Conservation (phyloP, 2,329 filamentous ascomycete genomes). For the Escovopsis sp. region DNA sequence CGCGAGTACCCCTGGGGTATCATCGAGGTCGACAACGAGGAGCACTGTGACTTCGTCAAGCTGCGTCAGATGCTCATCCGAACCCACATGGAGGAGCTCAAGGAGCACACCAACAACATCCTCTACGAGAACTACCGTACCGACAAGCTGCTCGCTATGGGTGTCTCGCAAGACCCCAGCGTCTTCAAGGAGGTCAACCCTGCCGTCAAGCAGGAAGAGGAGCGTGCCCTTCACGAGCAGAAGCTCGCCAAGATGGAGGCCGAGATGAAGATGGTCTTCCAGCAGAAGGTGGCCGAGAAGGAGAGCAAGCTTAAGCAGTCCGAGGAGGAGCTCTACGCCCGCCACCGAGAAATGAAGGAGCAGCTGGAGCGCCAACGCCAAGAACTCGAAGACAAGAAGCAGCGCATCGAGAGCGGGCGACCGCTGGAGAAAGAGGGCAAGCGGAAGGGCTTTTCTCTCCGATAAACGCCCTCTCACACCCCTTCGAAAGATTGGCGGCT, state of each 20-base stretch:
- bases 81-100: constrained; percentile 99
- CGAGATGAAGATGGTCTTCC: constrained; percentile 99
- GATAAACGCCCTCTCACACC: constrained; percentile 40
- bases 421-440: constrained; percentile 96
- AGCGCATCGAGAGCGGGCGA: constrained; percentile 83
- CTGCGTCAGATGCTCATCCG: constrained; percentile 99
- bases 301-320: constrained; percentile 99
- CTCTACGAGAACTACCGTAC: constrained; percentile 99
- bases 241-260: constrained; percentile 99
- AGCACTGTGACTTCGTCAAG: constrained; percentile 99
- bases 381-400: constrained; percentile 98
- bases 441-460: constrained; percentile 98
- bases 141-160: constrained; percentile 97
- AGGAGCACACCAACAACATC: constrained; percentile 99
- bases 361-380: constrained; percentile 88
- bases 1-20: constrained; percentile 96
- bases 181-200: constrained; percentile 99
- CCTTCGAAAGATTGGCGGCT: constrained; percentile 7
- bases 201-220: constrained; percentile 98
- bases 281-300: constrained; percentile 98
- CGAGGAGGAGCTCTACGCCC: constrained; percentile 95
- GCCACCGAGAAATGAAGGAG: constrained; percentile 99
- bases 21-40: constrained; percentile 98
- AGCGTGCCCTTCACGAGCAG: constrained; percentile 94
- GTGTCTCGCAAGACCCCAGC: constrained; percentile 93